Conservation (phyloP, 2,329 filamentous ascomycete species). For the Hymenoscyphus repandus region DNA sequence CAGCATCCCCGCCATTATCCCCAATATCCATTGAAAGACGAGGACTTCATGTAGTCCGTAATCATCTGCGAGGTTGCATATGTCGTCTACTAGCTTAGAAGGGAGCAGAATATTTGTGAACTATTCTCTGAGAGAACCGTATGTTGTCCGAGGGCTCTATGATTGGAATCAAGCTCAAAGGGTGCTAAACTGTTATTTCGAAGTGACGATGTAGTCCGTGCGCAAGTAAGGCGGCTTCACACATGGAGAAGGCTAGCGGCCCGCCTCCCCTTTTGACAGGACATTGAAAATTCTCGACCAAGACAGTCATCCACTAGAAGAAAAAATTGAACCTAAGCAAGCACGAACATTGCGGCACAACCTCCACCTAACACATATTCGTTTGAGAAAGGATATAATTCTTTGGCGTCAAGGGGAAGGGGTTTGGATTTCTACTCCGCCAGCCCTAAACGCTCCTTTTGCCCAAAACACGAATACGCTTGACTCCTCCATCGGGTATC, state of each 20-base stretch:
- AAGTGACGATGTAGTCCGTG: conserved; percentile 2
- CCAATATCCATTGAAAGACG: conserved; percentile 53
- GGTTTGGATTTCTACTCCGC: not conserved
- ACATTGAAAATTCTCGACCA: too few species aligned
- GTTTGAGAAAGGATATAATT: too few species aligned
- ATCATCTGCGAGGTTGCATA: conserved; percentile 21
- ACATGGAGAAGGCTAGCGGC: too few species aligned
- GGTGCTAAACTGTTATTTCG: not conserved
- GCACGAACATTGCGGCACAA: too few species aligned
- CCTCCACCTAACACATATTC: too few species aligned
- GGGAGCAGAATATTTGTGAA: not conserved
- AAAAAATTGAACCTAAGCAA: too few species aligned
- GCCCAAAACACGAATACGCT: conserved; percentile 75
- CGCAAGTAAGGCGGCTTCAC: not conserved
- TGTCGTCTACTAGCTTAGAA: not conserved
- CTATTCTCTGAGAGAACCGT: not conserved
- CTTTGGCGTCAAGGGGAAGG: too few species aligned
- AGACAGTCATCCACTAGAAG: too few species aligned
- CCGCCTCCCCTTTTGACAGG: too few species aligned
- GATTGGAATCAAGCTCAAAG: too few species aligned
- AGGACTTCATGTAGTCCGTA: conserved; percentile 25
- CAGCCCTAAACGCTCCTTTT: conserved; percentile 39
- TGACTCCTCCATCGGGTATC: conserved; percentile 89
- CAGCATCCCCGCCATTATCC: conserved; percentile 41
- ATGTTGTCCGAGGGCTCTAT: too few species aligned